These are phyloP conservation scores for Backusella liffmaniae DNA, from an alignment of 192 early-diverging fungal genomes.

Conservation along the genomic window DNA sequence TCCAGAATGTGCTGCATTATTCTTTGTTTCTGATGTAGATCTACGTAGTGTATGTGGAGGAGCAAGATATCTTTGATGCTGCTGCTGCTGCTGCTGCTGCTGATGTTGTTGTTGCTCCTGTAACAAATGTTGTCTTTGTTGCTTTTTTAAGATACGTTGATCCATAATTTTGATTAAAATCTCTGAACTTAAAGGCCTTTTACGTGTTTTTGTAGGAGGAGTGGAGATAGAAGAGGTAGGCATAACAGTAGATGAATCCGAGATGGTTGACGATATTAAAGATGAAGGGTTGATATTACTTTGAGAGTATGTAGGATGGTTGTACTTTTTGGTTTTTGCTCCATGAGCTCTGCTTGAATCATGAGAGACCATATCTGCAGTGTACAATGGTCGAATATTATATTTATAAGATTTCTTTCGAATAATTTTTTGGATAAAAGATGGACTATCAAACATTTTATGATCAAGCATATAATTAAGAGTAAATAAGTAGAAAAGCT, in stretches of 20 bases:
- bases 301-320: not conserved
- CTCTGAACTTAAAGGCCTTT: constrained; percentile 18
- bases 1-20: not conserved
- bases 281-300: not conserved
- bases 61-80: not conserved
- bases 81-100: not conserved
- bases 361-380: not conserved
- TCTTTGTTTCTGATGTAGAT: not conserved
- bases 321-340: constrained; percentile 10
- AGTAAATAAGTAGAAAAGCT: not conserved
- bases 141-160: constrained; percentile 3
- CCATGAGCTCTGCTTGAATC: not conserved
- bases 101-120: not conserved
- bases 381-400: not conserved
- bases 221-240: not conserved
- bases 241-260: not conserved
- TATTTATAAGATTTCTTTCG: constrained; percentile 8
- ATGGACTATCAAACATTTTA: constrained; percentile 14
- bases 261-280: not conserved
- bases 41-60: not conserved
- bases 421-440: constrained; percentile 12
- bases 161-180: constrained; percentile 8
- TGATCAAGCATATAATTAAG: not conserved
- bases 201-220: constrained; percentile 1
- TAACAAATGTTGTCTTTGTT: not conserved